Base-by-base conservation (phyloP, 2,329 filamentous ascomycete genomes). In the Epichloe sibirici region DNA sequence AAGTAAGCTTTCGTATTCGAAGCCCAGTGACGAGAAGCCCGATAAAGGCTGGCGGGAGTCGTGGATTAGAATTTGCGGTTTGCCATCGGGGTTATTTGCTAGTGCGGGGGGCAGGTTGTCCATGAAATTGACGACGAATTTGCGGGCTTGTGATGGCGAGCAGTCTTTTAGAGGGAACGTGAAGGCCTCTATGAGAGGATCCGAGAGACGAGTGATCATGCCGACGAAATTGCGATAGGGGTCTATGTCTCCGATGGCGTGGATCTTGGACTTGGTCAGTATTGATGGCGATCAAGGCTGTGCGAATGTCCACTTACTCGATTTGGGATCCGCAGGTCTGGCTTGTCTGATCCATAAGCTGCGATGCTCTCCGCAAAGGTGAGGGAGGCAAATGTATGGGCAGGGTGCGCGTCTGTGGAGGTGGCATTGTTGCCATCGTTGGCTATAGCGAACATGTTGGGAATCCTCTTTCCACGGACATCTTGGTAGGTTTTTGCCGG, bases 291-390 rank as follows among this genome's bases (percentile, higher is more conserved):
- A 52, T 39, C 1, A 37, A 47, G 17, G 13, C 12, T 37, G 8
- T n/a, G 1, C 1, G 23, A 34, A 23, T 2, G 6, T 12, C 5
- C 3, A 65, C 73, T 50, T 65, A 87, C 83, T 62, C 79, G 70
- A 28, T 82, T 83, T 1, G 80, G 78, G 39, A 90, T 85, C 17
- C 93, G 81, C 9, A 91, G 71, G 63, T 98, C 93, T 4, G 93
- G 93, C 67, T 98, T 98, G 68, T 98, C 93, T 4, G 82, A 86
- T 11, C 93, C 93, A 62, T 90, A 95, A 3, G 70, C 73, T 1
- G 77, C 71, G 83, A 98, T 97, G 17, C 85, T 65, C 2, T 71
- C 65, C 0, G 66, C 66, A 53, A 69, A 71, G 0, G 65, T 70
- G 5, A 71, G 54, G 0, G 58, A 65, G 0, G 63, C 69, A 40